Evolutionary conservation across 139 green algal species (phyloP), one percentile per base, ranked within the genome.

Genomic region (Raphidocelis subcapitata): DNA sequence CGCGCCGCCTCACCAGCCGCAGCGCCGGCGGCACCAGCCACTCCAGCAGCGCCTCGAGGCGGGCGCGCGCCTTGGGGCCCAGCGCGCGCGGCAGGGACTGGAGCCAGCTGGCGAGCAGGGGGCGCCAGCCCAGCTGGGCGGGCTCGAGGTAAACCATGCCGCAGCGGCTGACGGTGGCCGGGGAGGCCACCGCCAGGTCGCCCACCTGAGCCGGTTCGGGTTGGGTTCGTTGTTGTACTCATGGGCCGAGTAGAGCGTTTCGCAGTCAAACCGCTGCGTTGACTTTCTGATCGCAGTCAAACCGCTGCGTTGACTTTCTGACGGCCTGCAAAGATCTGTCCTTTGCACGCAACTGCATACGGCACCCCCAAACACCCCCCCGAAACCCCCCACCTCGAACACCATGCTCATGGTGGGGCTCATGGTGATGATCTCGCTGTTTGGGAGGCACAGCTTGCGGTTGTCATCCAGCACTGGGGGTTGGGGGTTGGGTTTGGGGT

Each of bases 401-500:
- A 95, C 92, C 88, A 95, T 93, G 56, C 81, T 90, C 88, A 95
- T 95, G 37, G 87, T 87, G 36, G 55, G 28, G 65, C 76, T 88
- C 91, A 96, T 96, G 47, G 88, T 80, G 72, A 96, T 94, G 82
- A 96, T 94, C 80, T 96, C 91, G 33, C 72, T 83, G 81, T 91
- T 92, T 36, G 86, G 85, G 69, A 96, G 74, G 70, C 91, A 96
- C 46, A 95, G 85, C 83, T 94, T 95, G 65, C 90, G 90, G 83
- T 95, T 95, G 85, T 95, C 90, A 65, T 95, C 90, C 51, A 95
- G 84, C 74, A 88, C 81, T 47, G 65, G 41, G 8, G 41, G 12
- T 49, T 49, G 12, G 41, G 8, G 12, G 8, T 12, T 20, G 12
- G 12, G 12, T 8, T 49, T 49, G 8, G n/a, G n/a, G n/a, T n/a